Evolutionary conservation across 2,329 filamentous ascomycete species (phyloP).

Genomic region (Talaromyces sp.): DNA sequence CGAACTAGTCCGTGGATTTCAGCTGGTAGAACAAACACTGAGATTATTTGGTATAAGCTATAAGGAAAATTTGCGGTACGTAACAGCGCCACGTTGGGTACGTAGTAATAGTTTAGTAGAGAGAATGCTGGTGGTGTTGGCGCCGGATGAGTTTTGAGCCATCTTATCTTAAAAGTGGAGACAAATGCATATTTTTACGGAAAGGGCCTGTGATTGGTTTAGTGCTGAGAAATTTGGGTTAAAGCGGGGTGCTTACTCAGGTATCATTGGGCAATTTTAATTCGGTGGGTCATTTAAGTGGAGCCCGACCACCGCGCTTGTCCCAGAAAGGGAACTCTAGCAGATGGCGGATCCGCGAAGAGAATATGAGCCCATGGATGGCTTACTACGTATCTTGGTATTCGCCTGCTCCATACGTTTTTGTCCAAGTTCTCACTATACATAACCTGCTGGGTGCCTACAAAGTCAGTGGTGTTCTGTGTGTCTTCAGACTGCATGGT

Average conservation of each 20-base stretch:
- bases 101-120: neutral
- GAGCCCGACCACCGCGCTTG: neutral
- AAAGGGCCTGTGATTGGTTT: neutral
- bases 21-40: neutral
- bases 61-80: neutral
- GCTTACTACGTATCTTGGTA: no score
- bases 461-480: neutral
- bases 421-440: no score
- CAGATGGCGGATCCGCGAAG: constrained; percentile 1
- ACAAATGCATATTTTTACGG: neutral
- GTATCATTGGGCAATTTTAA: neutral
- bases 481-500: neutral
- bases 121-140: neutral
- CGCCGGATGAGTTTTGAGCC: neutral
- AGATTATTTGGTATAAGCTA: neutral
- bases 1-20: neutral
- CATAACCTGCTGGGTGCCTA: neutral
- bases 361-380: no score
- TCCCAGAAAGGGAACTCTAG: constrained; percentile 2
- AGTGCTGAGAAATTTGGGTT: neutral
- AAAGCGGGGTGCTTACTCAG: neutral
- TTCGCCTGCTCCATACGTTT: neutral
- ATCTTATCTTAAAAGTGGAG: neutral
- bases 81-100: neutral
- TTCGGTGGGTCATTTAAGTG: neutral